phyloP scores from a whole-genome alignment of 768 basidiomycete genomes.

The Lentinula raphanica region DNA sequence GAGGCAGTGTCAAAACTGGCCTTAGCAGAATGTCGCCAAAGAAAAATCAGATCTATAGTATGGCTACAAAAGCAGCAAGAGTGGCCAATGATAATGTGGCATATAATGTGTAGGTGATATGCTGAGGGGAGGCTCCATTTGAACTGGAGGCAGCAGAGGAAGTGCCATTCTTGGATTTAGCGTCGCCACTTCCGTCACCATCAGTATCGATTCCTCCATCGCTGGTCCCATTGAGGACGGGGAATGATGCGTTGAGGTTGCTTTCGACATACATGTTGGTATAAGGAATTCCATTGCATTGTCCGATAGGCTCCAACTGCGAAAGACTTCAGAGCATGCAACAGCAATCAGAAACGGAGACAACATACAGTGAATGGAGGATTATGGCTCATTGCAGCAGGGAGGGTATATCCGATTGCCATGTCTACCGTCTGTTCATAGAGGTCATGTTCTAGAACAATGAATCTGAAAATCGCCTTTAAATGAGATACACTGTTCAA shows the following conservation, averaged over 20 bases:
- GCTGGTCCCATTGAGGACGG: slow-evolving; percentile 35
- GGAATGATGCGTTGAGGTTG: slow-evolving; percentile 66
- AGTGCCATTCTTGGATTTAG: slow-evolving; percentile 21
- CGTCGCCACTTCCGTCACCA: slow-evolving; percentile 33
- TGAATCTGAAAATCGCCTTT: slow-evolving; percentile 67
- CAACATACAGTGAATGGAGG: slow-evolving; percentile 58
- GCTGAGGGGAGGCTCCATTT: not conserved
- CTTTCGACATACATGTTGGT: slow-evolving; percentile 82
- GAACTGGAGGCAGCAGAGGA: not conserved
- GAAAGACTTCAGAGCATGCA: not conserved
- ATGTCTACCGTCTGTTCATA: slow-evolving; percentile 84
- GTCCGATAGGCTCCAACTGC: slow-evolving; percentile 70
- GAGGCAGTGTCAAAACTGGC: not conserved
- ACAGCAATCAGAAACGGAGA: not conserved
- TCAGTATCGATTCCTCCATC: slow-evolving; percentile 31
- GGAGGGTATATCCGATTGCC: slow-evolving; percentile 81
- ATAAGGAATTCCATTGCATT: slow-evolving; percentile 62
- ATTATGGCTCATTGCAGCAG: slow-evolving; percentile 61
- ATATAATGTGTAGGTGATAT: slow-evolving; percentile 3
- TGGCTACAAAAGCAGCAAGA: slow-evolving; percentile 2
- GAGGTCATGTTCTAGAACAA: slow-evolving; percentile 86
- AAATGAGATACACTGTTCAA: no score
- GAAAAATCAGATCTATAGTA: not conserved
- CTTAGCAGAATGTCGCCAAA: not conserved
- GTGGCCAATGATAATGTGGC: slow-evolving; percentile 2